These are phyloP conservation scores for Fusarium xylarioides DNA, from an alignment of 2,329 filamentous ascomycete genomes.

Conservation along the genomic window DNA sequence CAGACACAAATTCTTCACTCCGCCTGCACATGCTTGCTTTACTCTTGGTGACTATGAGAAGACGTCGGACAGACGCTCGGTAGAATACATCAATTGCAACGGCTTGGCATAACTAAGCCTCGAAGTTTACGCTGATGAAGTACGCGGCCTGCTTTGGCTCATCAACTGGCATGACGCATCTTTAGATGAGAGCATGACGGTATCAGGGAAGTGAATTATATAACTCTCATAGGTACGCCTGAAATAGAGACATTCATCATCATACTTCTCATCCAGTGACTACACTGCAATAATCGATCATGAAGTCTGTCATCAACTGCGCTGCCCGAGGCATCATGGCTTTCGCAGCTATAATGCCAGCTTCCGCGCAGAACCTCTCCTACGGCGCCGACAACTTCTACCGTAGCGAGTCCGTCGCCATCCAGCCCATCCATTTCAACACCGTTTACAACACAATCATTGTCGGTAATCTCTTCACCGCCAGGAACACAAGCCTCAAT, in stretches of 20 bases:
- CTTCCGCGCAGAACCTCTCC: not conserved
- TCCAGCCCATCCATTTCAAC: not conserved
- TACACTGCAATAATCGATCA: fast-evolving
- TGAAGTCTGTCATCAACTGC: not conserved
- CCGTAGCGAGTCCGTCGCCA: not conserved
- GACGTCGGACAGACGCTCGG: not conserved
- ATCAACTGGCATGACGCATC: too few relatives aligned
- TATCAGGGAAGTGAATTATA: not conserved
- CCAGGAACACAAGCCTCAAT: not conserved
- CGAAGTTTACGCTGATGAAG: not conserved
- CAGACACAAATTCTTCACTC: not conserved
- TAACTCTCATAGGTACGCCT: fast-evolving
- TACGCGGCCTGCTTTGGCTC: not conserved
- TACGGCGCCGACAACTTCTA: constrained; percentile 1
- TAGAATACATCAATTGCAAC: fast-evolving
- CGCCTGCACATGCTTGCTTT: not conserved
- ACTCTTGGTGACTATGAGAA: fast-evolving
- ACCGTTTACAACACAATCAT: not conserved
- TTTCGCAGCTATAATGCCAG: not conserved
- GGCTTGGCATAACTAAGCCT: not conserved
- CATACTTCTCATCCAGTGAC: fast-evolving
- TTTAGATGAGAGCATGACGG: not conserved
- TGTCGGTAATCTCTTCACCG: not conserved
- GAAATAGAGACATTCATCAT: fast-evolving
- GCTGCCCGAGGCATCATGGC: not conserved